Conservation (phyloP, 345 rosid species). For the Erucastrum elatum region DNA sequence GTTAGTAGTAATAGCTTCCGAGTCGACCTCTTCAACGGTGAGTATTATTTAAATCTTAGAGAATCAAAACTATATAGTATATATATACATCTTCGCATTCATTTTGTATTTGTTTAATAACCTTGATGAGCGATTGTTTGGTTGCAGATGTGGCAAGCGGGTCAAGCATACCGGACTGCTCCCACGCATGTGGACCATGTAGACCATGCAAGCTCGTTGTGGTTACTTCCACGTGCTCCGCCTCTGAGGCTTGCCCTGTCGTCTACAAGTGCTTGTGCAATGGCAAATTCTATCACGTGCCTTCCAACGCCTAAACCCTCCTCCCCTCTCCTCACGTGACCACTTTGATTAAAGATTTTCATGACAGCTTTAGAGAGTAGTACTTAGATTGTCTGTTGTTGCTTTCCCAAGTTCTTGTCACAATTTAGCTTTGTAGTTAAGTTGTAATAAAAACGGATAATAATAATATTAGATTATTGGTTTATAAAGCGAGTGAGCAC, state of each 20-base stretch:
- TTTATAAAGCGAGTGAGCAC: constrained; percentile 10
- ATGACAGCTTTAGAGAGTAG: neutral
- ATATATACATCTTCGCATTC: neutral
- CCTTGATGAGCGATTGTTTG: neutral
- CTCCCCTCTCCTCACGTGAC: constrained; percentile 1
- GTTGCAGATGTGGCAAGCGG: constrained; percentile 46
- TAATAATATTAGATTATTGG: constrained; percentile 18
- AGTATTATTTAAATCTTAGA: constrained; percentile 18
- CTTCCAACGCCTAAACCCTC: constrained; percentile 39
- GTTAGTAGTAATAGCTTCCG: constrained; percentile 12
- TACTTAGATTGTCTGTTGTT: neutral
- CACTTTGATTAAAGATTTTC: neutral
- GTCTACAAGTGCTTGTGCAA: constrained; percentile 84
- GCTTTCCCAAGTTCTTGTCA: constrained; percentile 1
- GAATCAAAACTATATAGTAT: neutral
- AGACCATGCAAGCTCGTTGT: constrained; percentile 87
- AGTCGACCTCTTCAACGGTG: constrained; percentile 12
- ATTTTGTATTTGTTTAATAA: neutral
- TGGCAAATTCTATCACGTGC: constrained; percentile 83
- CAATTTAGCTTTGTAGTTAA: constrained; percentile 1
- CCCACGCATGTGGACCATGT: constrained; percentile 91
- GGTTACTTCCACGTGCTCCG: constrained; percentile 75
- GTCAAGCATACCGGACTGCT: constrained; percentile 89
- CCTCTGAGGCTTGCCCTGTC: constrained; percentile 81
- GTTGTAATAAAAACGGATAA: neutral